Base-by-base conservation (phyloP, 208 protist species). In the Leishmania gerbilli region DNA sequence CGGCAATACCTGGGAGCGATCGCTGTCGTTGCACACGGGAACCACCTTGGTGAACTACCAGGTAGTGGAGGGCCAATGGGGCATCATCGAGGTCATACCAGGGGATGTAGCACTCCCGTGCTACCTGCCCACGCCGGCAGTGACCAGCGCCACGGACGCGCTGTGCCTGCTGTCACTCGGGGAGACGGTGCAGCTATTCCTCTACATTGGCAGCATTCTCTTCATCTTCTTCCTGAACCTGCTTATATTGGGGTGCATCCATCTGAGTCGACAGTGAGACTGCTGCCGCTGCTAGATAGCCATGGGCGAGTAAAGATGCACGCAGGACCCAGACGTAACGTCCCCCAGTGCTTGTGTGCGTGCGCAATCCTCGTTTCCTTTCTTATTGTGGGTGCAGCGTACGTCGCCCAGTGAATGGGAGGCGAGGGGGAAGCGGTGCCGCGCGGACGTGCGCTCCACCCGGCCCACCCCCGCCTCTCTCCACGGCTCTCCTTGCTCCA, bases 31-130 rank as follows among this genome's bases (percentile, higher is more conserved):
- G 78, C 82, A 87, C 42, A 40, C 69, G 24, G 80, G 72, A 1
- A 64, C 79, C 37, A 76, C 69, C 11, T 74, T 92, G 34, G 79
- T 93, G 58, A 93, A 91, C 77, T 91, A 93, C 77, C 86, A 87
- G 71, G 64, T 85, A 1, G 75, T 93, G 37, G 71, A 87, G 40
- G 79, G 84, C 31, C 83, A 89, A 77, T 91, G 87, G 85, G 89
- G 87, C 31, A 82, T 93, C 9, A 74, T 91, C n/a, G 87, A 93
- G 81, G 77, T 90, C 9, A 91, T 93, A n/a, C 87, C 87, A 7
- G 89, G 69, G 15, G 74, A 84, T 13, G 77, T 84, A 42, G 88
- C 90, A 27, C 80, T 93, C 34, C 47, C 89, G 76, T 79, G 88
- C 40, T 93, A 88, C 74, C 75, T 91, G 31, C 88, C 90, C 13